A percentile compares a stretch with the other conserved stretches of the same genome.
Evolutionary conservation across 345 rosid species (phyloP).

Genomic region (Boechera stricta): DNA sequence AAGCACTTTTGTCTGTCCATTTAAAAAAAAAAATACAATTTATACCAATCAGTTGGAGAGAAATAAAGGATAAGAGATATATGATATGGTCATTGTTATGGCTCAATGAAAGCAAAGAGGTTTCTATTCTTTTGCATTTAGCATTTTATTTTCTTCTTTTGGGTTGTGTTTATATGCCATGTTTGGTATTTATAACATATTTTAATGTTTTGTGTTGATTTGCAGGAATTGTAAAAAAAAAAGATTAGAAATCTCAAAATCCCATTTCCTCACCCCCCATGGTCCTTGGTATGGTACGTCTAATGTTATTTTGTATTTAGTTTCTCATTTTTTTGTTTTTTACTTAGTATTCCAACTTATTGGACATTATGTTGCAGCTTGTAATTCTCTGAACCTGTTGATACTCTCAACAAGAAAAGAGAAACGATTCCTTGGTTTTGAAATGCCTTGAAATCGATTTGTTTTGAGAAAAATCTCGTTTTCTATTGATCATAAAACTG

Average conservation of each 20-base stretch:
- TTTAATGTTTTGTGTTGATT: conserved; percentile 3
- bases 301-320: conserved; percentile 6
- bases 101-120: conserved; percentile 27
- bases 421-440: too few species aligned
- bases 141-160: background rate
- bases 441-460: too few species aligned
- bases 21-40: background rate
- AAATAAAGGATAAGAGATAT: conserved; percentile 9
- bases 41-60: conserved; percentile 30
- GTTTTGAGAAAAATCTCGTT: too few species aligned
- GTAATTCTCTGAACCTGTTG: too few species aligned
- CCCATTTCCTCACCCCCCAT: conserved; percentile 7
- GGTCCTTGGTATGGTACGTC: conserved; percentile 29
- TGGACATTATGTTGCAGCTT: background rate
- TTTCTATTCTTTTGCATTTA: background rate
- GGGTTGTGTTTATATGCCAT: background rate
- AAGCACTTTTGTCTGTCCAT: background rate
- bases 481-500: too few species aligned
- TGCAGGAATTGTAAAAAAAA: conserved; percentile 36
- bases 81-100: conserved; percentile 9
- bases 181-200: background rate
- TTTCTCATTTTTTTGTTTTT: background rate
- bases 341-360: conserved; percentile 12
- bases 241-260: conserved; percentile 6
- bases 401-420: too few species aligned